A percentile compares a stretch with the other conserved stretches of the same genome.
Conservation (phyloP, 805 yeast genomes). For the Spencermartinsiella europaea region DNA sequence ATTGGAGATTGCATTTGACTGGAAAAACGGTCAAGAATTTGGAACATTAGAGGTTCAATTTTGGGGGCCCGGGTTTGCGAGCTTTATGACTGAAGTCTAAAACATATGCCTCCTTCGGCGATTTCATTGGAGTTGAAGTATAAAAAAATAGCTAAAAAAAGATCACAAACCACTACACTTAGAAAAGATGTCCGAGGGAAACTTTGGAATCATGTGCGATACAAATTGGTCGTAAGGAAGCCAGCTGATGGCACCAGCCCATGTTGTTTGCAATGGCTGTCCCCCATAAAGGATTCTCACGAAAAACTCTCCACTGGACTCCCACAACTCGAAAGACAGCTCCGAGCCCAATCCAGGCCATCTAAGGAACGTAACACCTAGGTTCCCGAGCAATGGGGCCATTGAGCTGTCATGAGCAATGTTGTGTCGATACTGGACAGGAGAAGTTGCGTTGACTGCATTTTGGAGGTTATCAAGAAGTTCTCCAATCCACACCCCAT, state of each 20-base stretch:
- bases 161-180: no score
- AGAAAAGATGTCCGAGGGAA: background rate
- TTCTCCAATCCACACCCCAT: constrained; percentile 38
- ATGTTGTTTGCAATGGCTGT: constrained; percentile 3
- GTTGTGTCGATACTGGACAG: constrained; percentile 36
- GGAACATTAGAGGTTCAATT: constrained; percentile 40
- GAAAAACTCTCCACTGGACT: constrained; percentile 24
- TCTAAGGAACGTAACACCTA: constrained; percentile 33
- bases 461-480: constrained; percentile 29
- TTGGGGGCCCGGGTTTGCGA: constrained; percentile 2
- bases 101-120: no score
- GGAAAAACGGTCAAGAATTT: constrained; percentile 63
- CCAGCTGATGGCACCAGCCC: constrained; percentile 7
- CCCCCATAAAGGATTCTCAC: constrained; percentile 34
- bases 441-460: constrained; percentile 28
- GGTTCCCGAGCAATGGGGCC: constrained; percentile 33
- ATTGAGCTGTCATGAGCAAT: constrained; percentile 42
- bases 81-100: background rate
- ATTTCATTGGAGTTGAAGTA: no score
- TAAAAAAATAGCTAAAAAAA: no score
- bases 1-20: constrained; percentile 67
- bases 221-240: constrained; percentile 2
- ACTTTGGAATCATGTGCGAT: background rate
- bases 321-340: constrained; percentile 38
- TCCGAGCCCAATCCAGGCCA: constrained; percentile 51